Percentiles rank a stretch among this genome's conserved stretches.
Conservation (phyloP, 2,329 filamentous ascomycete species). For the Pseudocercospora macadamiae region DNA sequence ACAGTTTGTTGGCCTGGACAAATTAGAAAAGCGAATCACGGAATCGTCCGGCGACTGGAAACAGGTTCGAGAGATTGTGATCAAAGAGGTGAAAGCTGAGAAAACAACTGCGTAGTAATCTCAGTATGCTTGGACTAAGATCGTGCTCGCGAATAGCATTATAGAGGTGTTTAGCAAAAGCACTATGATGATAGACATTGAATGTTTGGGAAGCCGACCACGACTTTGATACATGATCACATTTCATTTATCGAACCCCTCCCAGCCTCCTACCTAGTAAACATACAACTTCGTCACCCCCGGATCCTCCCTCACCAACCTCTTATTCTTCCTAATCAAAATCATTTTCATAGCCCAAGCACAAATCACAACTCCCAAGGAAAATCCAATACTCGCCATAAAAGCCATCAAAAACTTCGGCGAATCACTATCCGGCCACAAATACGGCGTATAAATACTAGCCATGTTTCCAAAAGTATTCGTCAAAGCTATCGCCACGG, state of each 20-base stretch:
- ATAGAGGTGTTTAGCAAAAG: too few relatives aligned
- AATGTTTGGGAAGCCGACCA: too few relatives aligned
- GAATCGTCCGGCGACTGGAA: conserved; percentile 70
- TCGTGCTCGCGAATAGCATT: too few relatives aligned
- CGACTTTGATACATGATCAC: too few relatives aligned
- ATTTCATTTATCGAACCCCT: too few relatives aligned
- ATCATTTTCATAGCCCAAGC: conserved; percentile 32
- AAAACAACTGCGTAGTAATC: too few relatives aligned
- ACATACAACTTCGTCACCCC: conserved; percentile 16
- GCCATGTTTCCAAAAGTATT: conserved; percentile 29
- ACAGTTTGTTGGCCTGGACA: conserved; percentile 79
- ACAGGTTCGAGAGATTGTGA: conserved; percentile 74
- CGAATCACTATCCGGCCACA: conserved; percentile 34
- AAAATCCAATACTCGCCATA: conserved; percentile 36
- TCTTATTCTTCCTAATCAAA: conserved; percentile 30
- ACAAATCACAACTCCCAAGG: conserved; percentile 32
- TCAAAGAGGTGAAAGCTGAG: conserved; percentile 66
- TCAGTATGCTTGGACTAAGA: too few relatives aligned
- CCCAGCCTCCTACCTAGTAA: too few relatives aligned
- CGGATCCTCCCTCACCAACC: conserved; percentile 24
- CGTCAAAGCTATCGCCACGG: conserved; percentile 47
- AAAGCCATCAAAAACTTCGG: conserved; percentile 39
- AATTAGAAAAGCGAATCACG: conserved; percentile 73
- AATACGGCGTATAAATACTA: conserved; percentile 28
- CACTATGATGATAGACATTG: too few relatives aligned